Evolutionary conservation across 148 eudicot genomes (phyloP).

Genomic region (Rhododendron griersonianum): DNA sequence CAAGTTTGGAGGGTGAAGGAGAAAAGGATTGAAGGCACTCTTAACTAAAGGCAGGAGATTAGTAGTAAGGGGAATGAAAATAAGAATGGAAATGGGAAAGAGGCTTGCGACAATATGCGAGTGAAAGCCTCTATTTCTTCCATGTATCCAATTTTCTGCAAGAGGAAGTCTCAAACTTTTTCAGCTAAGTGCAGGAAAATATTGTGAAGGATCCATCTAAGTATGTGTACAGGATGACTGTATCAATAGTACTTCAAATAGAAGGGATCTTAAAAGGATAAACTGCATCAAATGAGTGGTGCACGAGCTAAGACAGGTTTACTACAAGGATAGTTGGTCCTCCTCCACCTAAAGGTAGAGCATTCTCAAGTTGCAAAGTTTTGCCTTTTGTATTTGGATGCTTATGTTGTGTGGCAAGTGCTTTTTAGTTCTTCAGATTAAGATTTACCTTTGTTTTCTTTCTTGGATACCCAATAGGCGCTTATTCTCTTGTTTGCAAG

Average conservation of each 20-base stretch:
- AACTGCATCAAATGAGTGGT: neutral
- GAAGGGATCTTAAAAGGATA: neutral
- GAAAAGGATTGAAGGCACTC: neutral
- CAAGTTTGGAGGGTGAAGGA: neutral
- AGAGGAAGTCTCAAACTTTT: neutral
- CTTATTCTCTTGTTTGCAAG: neutral
- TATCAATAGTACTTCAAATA: neutral
- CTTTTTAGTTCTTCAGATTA: neutral
- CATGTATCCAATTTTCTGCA: neutral
- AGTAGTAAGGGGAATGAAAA: neutral
- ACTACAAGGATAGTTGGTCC: neutral
- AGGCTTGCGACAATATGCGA: too few species aligned
- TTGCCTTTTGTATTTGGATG: neutral
- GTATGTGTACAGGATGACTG: neutral
- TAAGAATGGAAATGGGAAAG: too few species aligned
- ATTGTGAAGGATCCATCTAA: neutral
- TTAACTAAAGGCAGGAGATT: neutral
- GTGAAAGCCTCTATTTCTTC: too few species aligned
- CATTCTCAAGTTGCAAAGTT: neutral
- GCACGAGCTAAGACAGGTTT: neutral
- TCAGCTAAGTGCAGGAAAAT: neutral
- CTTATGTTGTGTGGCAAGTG: neutral
- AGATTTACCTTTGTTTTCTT: neutral
- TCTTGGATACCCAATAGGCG: neutral
- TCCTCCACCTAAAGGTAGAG: neutral